Percentiles rank a stretch among this genome's conserved stretches.
These are phyloP conservation scores for Suillus decipiens DNA, from an alignment of 768 basidiomycete genomes.

Conservation along the genomic window DNA sequence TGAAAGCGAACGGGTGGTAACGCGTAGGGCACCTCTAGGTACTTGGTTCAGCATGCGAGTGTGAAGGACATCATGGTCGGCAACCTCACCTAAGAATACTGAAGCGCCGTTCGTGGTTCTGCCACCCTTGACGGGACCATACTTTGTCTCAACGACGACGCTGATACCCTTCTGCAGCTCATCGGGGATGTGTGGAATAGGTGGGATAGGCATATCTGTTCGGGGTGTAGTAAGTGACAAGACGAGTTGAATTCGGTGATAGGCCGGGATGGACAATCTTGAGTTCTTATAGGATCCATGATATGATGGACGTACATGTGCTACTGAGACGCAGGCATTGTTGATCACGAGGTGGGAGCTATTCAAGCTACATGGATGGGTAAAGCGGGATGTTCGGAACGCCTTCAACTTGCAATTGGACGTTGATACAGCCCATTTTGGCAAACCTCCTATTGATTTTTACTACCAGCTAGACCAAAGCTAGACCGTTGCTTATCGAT, in stretches of 20 bases:
- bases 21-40: constrained; percentile 67
- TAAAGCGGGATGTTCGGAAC: constrained; percentile 8
- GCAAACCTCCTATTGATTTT: background rate
- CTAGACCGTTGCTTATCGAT: background rate
- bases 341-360: constrained; percentile 5
- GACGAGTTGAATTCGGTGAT: background rate
- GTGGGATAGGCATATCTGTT: constrained; percentile 3
- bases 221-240: background rate
- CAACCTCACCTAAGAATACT: constrained; percentile 58
- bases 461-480: background rate
- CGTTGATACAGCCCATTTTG: background rate
- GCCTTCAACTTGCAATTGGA: background rate
- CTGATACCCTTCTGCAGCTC: constrained; percentile 48
- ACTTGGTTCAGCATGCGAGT: constrained; percentile 3
- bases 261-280: background rate
- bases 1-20: constrained; percentile 64
- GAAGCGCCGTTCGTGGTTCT: constrained; percentile 60
- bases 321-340: background rate
- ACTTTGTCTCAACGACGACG: constrained; percentile 53
- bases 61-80: background rate
- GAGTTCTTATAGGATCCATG: constrained; percentile 6
- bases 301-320: background rate
- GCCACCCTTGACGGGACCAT: constrained; percentile 59
- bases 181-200: constrained; percentile 50
- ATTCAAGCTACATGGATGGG: constrained; percentile 2